A percentile compares a stretch with the other conserved stretches of the same genome.
These are phyloP conservation scores for Periconia digitata DNA, from an alignment of 2,329 filamentous ascomycete species.

Conservation along the genomic window DNA sequence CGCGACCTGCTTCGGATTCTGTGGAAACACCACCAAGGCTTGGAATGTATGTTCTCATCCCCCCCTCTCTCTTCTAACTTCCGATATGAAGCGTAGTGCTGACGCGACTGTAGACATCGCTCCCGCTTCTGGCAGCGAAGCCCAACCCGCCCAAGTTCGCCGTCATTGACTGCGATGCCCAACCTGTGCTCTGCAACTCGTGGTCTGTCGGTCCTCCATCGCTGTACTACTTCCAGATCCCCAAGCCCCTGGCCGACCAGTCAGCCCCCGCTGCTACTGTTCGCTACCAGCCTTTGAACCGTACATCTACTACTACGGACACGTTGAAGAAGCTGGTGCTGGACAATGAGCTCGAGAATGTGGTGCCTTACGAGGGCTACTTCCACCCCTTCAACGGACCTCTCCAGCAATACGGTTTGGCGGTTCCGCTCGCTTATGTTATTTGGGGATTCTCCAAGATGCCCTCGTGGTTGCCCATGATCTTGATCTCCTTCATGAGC, in stretches of 20 bases:
- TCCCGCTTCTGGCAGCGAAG: slow-evolving; percentile 62
- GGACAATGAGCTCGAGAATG: slow-evolving; percentile 59
- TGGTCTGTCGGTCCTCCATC: slow-evolving; percentile 68
- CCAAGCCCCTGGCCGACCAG: slow-evolving; percentile 63
- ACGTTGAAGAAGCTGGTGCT: slow-evolving; percentile 63
- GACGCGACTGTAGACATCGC: slow-evolving; percentile 55
- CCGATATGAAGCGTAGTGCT: slow-evolving; percentile 38
- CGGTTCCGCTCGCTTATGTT: slow-evolving; percentile 66
- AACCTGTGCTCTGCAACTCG: slow-evolving; percentile 73
- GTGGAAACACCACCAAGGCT: slow-evolving; percentile 63
- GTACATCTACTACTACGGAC: slow-evolving; percentile 66
- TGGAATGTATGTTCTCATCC: slow-evolving; percentile 47
- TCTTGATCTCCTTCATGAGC: slow-evolving; percentile 71
- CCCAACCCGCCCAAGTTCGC: slow-evolving; percentile 68
- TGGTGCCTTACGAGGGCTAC: slow-evolving; percentile 60
- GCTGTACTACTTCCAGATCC: slow-evolving; percentile 66
- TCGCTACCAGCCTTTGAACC: slow-evolving; percentile 67
- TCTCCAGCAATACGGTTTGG: slow-evolving; percentile 63
- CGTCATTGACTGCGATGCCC: slow-evolving; percentile 71
- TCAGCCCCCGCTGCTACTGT: slow-evolving; percentile 65
- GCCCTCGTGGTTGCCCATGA: slow-evolving; percentile 76
- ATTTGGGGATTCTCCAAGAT: slow-evolving; percentile 64
- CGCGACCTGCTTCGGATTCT: slow-evolving; percentile 75
- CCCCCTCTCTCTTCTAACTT: not conserved
- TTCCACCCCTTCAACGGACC: slow-evolving; percentile 77